Percentiles rank a stretch among this genome's conserved stretches.
Conservation (phyloP, 805 yeast genomes). For the Myxozyma nipponensis region DNA sequence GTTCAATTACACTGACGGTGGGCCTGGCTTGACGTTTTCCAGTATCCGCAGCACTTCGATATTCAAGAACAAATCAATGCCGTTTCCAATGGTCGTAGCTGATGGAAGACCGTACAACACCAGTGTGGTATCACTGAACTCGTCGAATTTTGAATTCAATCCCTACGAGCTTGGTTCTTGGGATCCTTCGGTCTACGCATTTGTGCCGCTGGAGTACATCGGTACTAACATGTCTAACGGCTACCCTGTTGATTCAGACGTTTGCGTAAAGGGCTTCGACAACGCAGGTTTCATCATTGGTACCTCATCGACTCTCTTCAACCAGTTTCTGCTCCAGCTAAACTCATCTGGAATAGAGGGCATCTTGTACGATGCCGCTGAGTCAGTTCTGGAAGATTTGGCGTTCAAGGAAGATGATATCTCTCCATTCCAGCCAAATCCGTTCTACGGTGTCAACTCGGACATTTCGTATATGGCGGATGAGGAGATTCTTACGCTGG, state of each 20-base stretch:
- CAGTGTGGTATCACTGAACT: constrained; percentile 53
- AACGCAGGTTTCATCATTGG: constrained; percentile 80
- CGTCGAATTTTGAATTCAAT: constrained; percentile 51
- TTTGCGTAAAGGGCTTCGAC: constrained; percentile 68
- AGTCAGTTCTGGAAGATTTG: constrained; percentile 46
- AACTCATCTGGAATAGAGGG: constrained; percentile 53
- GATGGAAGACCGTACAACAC: constrained; percentile 46
- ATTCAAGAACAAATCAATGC: constrained; percentile 61
- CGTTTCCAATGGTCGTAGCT: constrained; percentile 64
- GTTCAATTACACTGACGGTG: constrained; percentile 57
- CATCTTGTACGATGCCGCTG: constrained; percentile 45
- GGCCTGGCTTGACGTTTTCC: constrained; percentile 59
- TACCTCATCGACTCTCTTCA: constrained; percentile 77
- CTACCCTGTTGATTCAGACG: constrained; percentile 42
- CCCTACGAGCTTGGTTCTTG: constrained; percentile 82
- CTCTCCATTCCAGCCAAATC: constrained; percentile 71
- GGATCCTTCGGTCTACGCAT: constrained; percentile 70
- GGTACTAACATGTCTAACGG: constrained; percentile 69
- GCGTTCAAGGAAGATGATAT: constrained; percentile 49
- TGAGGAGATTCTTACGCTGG: constrained; percentile 47
- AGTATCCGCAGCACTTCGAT: constrained; percentile 58
- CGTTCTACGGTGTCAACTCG: constrained; percentile 50
- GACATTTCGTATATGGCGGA: constrained; percentile 40
- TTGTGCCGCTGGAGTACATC: constrained; percentile 62
- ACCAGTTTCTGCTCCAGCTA: constrained; percentile 56